Evolutionary conservation across 495 filamentous ascomycete species (phyloP), one percentile per base, ranked within the genome.

Genomic region (Amphirosellinia nigrospora): DNA sequence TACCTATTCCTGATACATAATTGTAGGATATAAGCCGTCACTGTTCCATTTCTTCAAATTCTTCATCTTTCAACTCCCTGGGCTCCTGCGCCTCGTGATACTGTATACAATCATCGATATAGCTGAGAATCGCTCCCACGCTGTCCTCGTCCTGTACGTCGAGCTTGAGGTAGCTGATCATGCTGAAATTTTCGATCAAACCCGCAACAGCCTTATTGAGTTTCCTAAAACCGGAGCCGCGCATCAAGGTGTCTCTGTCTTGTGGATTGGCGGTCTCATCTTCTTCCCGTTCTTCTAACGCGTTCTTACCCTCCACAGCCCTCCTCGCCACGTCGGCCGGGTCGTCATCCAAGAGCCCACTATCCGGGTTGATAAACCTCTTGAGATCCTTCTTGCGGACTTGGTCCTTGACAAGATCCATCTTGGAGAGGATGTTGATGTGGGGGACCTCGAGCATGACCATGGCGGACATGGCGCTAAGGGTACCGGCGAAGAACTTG

Each of bases 381-480:
- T 94, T 96, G 34, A 99, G 78, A 73, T 97, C 94, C 77, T 89
- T 89, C 74, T 91, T 90, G 1, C 90, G 85, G 5, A 98, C 86
- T 78, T 91, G 92, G 39, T 91, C 93, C 72, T 92, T 93, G 65
- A 98, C 87, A 62, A 98, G 89, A 77, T 98, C 96, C 94, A 99
- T 97, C 85, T 99, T 99, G 70, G 88, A 94, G 71, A 99, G 84
- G 65, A 98, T 89, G 76, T 98, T 98, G 74, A 99, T 83, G 75
- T 99, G 96, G 3, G 96, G 96, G 70, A 98, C 88, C 82, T 97
- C 96, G 53, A 99, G 86, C 93, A 98, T 94, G 71, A 98, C 88
- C 96, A 99, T 99, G 41, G 96, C 94, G 65, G 92, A 96, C 95
- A 99, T 98, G 56, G 96, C 96, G 75, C 91, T 94, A 69, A 99